Conservation (phyloP, 2,329 filamentous ascomycete genomes). For the Tolypocladium nubicola region DNA sequence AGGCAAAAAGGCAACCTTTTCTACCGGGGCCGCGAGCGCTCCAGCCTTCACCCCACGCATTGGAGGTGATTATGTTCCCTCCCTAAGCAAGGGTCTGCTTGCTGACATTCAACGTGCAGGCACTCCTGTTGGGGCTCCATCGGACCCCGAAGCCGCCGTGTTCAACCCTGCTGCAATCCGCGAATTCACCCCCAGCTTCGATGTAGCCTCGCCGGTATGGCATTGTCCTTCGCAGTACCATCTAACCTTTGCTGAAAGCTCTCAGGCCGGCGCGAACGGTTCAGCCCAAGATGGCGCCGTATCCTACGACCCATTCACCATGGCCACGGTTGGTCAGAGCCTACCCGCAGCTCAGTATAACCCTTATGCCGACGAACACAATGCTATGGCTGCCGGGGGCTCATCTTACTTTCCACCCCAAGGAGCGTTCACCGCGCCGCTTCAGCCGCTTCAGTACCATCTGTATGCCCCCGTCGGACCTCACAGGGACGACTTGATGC, state of each 20-base stretch:
- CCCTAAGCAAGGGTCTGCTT: not conserved
- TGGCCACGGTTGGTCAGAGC: constrained; percentile 42
- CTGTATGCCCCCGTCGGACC: constrained; percentile 81
- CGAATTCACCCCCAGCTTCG: constrained; percentile 51
- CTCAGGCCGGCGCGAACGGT: constrained; percentile 34
- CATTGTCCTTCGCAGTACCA: not conserved
- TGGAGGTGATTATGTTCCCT: constrained; percentile 21
- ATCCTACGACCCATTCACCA: constrained; percentile 53
- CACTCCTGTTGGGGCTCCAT: constrained; percentile 23
- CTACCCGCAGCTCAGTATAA: constrained; percentile 48
- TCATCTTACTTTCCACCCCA: constrained; percentile 58
- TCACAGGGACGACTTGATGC: constrained; percentile 68
- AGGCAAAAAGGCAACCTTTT: constrained; percentile 65
- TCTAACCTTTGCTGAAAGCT: constrained; percentile 1
- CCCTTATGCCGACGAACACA: constrained; percentile 68
- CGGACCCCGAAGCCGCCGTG: constrained; percentile 30
- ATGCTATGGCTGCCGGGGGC: constrained; percentile 42
- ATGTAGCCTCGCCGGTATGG: constrained; percentile 34
- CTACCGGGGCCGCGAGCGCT: constrained; percentile 81
- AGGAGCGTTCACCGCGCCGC: constrained; percentile 36
- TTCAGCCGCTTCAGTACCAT: constrained; percentile 76
- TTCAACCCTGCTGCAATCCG: constrained; percentile 48
- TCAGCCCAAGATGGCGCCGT: constrained; percentile 31
- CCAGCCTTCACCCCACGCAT: constrained; percentile 70
- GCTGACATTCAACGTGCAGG: constrained; percentile 7